A percentile compares a stretch with the other conserved stretches of the same genome.
Evolutionary conservation across 345 rosid genomes (phyloP).

Genomic region (Xanthoceras sorbifolium): DNA sequence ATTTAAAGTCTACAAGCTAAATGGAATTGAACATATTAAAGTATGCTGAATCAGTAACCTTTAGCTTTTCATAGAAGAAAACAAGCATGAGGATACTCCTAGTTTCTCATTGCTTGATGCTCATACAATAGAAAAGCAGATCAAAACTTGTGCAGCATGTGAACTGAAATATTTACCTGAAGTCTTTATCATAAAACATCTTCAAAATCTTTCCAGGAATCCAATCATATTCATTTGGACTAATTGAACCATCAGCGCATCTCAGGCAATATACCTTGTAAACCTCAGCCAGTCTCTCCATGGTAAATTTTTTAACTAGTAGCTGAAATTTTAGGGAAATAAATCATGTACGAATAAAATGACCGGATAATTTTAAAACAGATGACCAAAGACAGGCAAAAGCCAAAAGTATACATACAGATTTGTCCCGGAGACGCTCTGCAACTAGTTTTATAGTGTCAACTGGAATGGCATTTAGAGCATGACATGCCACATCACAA

Average conservation of each 20-base stretch:
- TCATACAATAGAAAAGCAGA: slow-evolving; percentile 1
- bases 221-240: slow-evolving; percentile 71
- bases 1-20: not conserved
- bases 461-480: slow-evolving; percentile 60
- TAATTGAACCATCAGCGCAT: slow-evolving; percentile 51
- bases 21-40: not conserved
- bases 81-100: not conserved
- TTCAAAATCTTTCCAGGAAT: slow-evolving; percentile 94
- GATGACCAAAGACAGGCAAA: slow-evolving; percentile 16
- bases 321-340: slow-evolving; percentile 48
- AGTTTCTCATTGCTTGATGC: not conserved
- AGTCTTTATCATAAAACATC: slow-evolving; percentile 95
- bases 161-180: slow-evolving; percentile 51
- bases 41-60: not conserved
- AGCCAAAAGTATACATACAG: slow-evolving; percentile 54
- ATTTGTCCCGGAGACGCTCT: slow-evolving; percentile 96
- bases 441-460: slow-evolving; percentile 78
- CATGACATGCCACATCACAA: slow-evolving; percentile 75
- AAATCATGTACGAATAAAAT: not conserved
- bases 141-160: not conserved
- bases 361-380: slow-evolving; percentile 20
- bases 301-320: slow-evolving; percentile 76
- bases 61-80: slow-evolving; percentile 5
- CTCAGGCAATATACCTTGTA: slow-evolving; percentile 61
- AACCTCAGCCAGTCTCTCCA: slow-evolving; percentile 90